Percentiles rank a stretch among this genome's conserved stretches.
Evolutionary conservation across 768 basidiomycete species (phyloP).

Genomic region (Suillus brevipes): DNA sequence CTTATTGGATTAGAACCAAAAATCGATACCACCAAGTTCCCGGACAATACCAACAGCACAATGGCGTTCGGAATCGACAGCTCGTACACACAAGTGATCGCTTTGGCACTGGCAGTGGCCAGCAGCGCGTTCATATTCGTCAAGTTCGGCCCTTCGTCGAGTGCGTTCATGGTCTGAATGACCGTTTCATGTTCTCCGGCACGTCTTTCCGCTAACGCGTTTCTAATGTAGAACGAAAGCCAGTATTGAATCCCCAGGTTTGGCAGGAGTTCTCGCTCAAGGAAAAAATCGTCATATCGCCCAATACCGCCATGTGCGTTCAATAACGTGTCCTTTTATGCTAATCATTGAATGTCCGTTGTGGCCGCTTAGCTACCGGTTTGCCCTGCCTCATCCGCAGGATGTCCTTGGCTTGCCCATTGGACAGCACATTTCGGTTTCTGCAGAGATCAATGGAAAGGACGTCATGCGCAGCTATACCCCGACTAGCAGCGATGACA

Average conservation of each 20-base stretch:
- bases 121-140: constrained; percentile 52
- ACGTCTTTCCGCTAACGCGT: constrained; percentile 8
- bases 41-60: neutral
- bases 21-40: neutral
- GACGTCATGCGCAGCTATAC: constrained; percentile 91
- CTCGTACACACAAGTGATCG: constrained; percentile 44
- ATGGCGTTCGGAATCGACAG: constrained; percentile 19
- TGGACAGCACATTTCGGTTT: constrained; percentile 93
- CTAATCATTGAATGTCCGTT: constrained; percentile 3
- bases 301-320: constrained; percentile 91
- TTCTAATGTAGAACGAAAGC: constrained; percentile 53
- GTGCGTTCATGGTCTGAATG: constrained; percentile 33
- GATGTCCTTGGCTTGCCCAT: constrained; percentile 91
- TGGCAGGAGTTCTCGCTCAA: constrained; percentile 85
- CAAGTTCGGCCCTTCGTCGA: constrained; percentile 44
- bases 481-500: constrained; percentile 90
- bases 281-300: constrained; percentile 82
- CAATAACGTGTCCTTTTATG: constrained; percentile 3
- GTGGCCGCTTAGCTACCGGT: constrained; percentile 72
- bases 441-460: constrained; percentile 91
- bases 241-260: constrained; percentile 67
- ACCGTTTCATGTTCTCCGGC: neutral
- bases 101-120: constrained; percentile 52
- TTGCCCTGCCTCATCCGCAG: constrained; percentile 70
- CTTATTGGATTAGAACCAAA: constrained; percentile 56